Percentiles rank a stretch among this genome's conserved stretches.
phyloP scores from a whole-genome alignment of 768 basidiomycete genomes.

The Mycena amicta region DNA sequence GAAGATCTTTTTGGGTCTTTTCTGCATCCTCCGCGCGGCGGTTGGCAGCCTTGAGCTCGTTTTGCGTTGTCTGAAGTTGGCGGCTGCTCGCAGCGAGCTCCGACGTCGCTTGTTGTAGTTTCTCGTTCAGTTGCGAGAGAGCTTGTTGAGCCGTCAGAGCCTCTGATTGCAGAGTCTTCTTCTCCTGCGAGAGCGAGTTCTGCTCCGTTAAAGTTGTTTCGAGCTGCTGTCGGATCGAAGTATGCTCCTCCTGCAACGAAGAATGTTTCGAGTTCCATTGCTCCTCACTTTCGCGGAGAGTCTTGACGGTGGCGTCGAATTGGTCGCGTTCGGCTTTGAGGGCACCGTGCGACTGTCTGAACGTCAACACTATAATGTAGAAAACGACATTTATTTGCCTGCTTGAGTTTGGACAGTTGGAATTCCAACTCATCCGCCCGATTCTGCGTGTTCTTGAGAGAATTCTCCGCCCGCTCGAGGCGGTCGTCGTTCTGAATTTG shows the following conservation, averaged over 20 bases:
- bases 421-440: constrained; percentile 84
- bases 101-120: constrained; percentile 56
- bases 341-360: constrained; percentile 51
- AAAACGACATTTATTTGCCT: constrained; percentile 45
- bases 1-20: constrained; percentile 68
- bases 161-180: constrained; percentile 50
- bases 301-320: constrained; percentile 50
- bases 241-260: constrained; percentile 44
- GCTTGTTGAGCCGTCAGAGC: constrained; percentile 47
- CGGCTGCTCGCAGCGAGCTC: constrained; percentile 56
- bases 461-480: constrained; percentile 70
- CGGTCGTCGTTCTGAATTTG: constrained; percentile 85
- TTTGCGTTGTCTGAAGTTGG: constrained; percentile 61
- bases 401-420: constrained; percentile 76
- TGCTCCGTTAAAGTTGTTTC: constrained; percentile 47
- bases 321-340: constrained; percentile 65
- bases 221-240: constrained; percentile 45
- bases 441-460: constrained; percentile 77
- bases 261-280: constrained; percentile 53
- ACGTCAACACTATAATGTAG: constrained; percentile 1
- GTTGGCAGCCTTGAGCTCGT: constrained; percentile 64
- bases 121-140: constrained; percentile 57
- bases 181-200: constrained; percentile 51
- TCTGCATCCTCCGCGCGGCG: constrained; percentile 79
- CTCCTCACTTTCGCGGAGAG: constrained; percentile 43